These are phyloP conservation scores for Nymphaea colorata DNA, from an alignment of 164 flowering plant genomes.

Conservation along the genomic window DNA sequence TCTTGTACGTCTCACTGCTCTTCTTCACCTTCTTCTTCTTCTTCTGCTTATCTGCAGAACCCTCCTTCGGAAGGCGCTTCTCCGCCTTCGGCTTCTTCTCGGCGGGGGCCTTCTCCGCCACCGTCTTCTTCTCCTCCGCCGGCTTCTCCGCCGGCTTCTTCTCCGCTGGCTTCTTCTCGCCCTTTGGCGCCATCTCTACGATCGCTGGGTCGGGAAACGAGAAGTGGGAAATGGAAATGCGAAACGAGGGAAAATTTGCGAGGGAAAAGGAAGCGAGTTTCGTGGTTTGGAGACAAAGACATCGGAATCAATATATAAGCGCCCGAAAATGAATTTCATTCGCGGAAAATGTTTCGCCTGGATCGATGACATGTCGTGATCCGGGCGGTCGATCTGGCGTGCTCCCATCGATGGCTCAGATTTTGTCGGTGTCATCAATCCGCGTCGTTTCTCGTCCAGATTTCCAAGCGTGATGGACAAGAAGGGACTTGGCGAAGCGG, in stretches of 20 bases:
- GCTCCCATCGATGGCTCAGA: background rate
- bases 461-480: no score
- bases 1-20: constrained; percentile 11
- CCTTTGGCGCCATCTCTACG: constrained; percentile 8
- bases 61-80: no score
- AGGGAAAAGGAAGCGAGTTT: no score
- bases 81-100: no score
- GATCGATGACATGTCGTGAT: background rate
- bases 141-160: constrained; percentile 10
- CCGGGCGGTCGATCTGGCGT: background rate
- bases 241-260: background rate
- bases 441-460: background rate
- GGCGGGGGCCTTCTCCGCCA: no score
- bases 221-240: no score
- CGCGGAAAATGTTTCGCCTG: background rate
- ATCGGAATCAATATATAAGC: no score
- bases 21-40: background rate
- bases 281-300: no score
- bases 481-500: no score
- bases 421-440: background rate
- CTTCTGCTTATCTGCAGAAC: no score
- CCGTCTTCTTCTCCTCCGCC: background rate
- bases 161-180: constrained; percentile 8
- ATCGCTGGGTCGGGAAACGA: no score
- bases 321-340: no score